phyloP scores from a whole-genome alignment of 73 alveolate species.

The Tetrahymena elliotti region DNA sequence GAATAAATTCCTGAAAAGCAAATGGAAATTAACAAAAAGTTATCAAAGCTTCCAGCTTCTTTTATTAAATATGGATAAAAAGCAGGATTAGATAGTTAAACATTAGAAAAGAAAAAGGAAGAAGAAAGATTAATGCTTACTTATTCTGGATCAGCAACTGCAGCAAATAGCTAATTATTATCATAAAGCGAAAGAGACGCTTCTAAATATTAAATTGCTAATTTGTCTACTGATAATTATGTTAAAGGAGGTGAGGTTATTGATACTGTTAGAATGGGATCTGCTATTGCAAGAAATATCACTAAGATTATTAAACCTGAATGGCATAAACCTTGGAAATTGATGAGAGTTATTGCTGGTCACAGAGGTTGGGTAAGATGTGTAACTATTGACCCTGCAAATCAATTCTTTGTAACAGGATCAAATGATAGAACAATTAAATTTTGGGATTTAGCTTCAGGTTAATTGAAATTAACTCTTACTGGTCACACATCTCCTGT shows the following conservation, averaged over 20 bases:
- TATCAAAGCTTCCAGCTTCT: conserved; percentile 26
- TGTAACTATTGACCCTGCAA: conserved; percentile 94
- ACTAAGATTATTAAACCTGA: conserved; percentile 73
- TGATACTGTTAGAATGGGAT: conserved; percentile 42
- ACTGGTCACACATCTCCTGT: conserved; percentile 96
- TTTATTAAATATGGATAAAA: conserved; percentile 29
- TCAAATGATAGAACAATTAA: conserved; percentile 96
- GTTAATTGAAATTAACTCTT: conserved; percentile 85
- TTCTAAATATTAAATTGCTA: not conserved
- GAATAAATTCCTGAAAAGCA: conserved; percentile 12
- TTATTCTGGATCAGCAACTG: conserved; percentile 2
- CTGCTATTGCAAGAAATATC: conserved; percentile 29
- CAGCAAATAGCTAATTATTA: conserved; percentile 2
- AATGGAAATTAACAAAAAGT: not conserved
- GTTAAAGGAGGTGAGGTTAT: conserved; percentile 13
- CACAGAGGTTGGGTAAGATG: conserved; percentile 98
- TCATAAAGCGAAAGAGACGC: not conserved
- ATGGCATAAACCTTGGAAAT: conserved; percentile 98
- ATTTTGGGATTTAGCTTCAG: conserved; percentile 99
- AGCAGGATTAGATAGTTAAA: not conserved
- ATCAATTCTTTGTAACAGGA: conserved; percentile 95
- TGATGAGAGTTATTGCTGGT: conserved; percentile 93
- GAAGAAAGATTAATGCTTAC: not conserved
- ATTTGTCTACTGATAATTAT: conserved; percentile 6
- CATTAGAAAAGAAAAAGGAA: not conserved